A percentile compares a stretch with the other conserved stretches of the same genome.
Conservation (phyloP, 352 stramenopile genomes). For the Pythium brachiatum region DNA sequence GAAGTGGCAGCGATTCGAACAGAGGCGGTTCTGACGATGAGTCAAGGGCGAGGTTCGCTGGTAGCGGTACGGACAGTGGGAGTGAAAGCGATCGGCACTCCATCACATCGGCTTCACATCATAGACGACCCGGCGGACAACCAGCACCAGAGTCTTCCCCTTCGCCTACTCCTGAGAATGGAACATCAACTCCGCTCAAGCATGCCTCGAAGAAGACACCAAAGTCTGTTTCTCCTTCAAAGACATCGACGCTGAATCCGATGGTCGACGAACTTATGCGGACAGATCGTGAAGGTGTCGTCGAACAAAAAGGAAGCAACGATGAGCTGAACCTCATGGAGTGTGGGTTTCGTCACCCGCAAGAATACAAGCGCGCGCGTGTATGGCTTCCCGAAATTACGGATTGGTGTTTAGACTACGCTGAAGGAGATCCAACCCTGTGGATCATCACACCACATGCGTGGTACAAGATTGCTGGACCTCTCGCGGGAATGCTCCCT, state of each 20-base stretch:
- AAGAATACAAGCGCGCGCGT: constrained; percentile 53
- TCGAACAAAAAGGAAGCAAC: constrained; percentile 44
- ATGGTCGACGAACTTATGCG: constrained; percentile 79
- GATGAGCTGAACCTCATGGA: constrained; percentile 80
- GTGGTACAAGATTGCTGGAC: constrained; percentile 86
- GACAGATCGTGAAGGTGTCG: constrained; percentile 47
- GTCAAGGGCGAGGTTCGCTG: constrained; percentile 39
- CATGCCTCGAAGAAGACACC: constrained; percentile 5
- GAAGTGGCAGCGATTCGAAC: constrained; percentile 36
- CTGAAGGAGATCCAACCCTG: constrained; percentile 77
- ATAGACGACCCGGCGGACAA: background rate
- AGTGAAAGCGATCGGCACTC: constrained; percentile 44
- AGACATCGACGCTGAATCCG: constrained; percentile 37
- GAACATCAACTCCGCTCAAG: background rate
- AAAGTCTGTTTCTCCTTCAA: constrained; percentile 5
- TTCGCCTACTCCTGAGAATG: background rate
- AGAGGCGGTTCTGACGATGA: constrained; percentile 31
- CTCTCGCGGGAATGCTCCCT: constrained; percentile 69
- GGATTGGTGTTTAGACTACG: constrained; percentile 87
- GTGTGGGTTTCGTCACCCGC: constrained; percentile 72
- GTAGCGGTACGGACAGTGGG: constrained; percentile 51
- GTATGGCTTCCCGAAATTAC: constrained; percentile 85
- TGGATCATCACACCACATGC: constrained; percentile 82
- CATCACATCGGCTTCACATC: background rate
- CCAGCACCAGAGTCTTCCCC: constrained; percentile 4